Percentiles rank a stretch among this genome's conserved stretches.
These are phyloP conservation scores for Amphicarpaea edgeworthii DNA, from an alignment of 306 rosid species.

Conservation along the genomic window DNA sequence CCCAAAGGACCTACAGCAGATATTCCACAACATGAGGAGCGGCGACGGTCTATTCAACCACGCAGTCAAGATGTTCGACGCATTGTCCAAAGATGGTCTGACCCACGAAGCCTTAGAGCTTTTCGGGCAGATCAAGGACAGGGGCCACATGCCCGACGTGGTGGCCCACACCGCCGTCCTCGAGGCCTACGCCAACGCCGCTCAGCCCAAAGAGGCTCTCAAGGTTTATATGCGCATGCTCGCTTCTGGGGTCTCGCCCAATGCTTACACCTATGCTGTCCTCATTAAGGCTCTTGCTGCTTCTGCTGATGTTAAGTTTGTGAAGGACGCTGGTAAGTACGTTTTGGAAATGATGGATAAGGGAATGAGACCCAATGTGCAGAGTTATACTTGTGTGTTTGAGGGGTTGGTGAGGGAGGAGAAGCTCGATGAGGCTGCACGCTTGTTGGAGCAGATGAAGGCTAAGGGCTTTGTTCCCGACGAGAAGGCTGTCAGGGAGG, in stretches of 20 bases:
- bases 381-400: constrained; percentile 60
- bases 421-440: constrained; percentile 60
- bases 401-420: constrained; percentile 63
- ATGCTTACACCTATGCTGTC: constrained; percentile 73
- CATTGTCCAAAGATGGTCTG: constrained; percentile 77
- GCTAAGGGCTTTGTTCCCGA: constrained; percentile 65
- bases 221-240: constrained; percentile 77
- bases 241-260: constrained; percentile 71
- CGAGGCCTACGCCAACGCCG: constrained; percentile 74
- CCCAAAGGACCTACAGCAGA: constrained; percentile 73
- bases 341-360: constrained; percentile 75
- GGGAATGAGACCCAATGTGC: constrained; percentile 74
- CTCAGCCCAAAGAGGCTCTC: constrained; percentile 68
- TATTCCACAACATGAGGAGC: constrained; percentile 68
- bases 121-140: constrained; percentile 75
- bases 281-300: constrained; percentile 65
- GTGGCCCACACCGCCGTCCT: constrained; percentile 77
- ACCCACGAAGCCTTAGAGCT: constrained; percentile 81
- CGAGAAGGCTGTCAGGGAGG: constrained; percentile 69
- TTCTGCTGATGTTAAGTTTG: constrained; percentile 44
- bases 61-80: constrained; percentile 94
- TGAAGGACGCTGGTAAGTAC: constrained; percentile 60
- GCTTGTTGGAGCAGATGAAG: constrained; percentile 62
- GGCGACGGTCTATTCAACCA: constrained; percentile 66
- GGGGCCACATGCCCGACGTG: constrained; percentile 80